phyloP scores from a whole-genome alignment of 75 land plant species.

The Pseudotsuga menziesii region DNA sequence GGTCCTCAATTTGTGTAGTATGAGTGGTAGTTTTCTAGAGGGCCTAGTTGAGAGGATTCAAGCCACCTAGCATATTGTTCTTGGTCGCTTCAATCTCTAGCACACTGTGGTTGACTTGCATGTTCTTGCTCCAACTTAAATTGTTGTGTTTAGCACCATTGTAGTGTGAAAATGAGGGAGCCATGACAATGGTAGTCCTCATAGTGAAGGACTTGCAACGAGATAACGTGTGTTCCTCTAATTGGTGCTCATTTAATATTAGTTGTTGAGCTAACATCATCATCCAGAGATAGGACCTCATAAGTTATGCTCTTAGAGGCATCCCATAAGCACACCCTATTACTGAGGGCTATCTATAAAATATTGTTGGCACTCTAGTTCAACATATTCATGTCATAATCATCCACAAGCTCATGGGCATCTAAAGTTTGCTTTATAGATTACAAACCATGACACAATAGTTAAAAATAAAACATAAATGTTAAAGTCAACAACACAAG shows the following conservation, averaged over 20 bases:
- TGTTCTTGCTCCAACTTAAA: neutral
- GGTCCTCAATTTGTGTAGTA: neutral
- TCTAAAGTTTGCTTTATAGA: neutral
- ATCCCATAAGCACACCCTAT: slow-evolving; percentile 50
- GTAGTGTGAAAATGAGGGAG: neutral
- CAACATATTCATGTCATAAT: neutral
- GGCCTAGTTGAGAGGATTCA: neutral
- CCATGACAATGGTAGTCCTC: neutral
- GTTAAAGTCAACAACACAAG: too few species aligned
- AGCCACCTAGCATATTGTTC: neutral
- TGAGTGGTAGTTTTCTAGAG: neutral
- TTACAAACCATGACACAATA: neutral
- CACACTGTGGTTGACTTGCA: too few species aligned
- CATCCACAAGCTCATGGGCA: neutral
- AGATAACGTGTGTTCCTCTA: too few species aligned
- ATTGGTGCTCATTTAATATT: too few species aligned
- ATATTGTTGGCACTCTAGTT: neutral
- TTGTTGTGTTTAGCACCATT: neutral
- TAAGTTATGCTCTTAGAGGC: slow-evolving; percentile 33
- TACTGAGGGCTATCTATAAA: slow-evolving; percentile 22
- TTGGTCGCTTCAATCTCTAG: neutral
- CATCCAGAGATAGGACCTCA: too few species aligned
- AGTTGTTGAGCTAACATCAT: too few species aligned
- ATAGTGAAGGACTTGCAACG: too few species aligned
- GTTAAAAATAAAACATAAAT: too few species aligned